phyloP scores from a whole-genome alignment of 208 protist species.

The Acanthamoeba royreba region DNA sequence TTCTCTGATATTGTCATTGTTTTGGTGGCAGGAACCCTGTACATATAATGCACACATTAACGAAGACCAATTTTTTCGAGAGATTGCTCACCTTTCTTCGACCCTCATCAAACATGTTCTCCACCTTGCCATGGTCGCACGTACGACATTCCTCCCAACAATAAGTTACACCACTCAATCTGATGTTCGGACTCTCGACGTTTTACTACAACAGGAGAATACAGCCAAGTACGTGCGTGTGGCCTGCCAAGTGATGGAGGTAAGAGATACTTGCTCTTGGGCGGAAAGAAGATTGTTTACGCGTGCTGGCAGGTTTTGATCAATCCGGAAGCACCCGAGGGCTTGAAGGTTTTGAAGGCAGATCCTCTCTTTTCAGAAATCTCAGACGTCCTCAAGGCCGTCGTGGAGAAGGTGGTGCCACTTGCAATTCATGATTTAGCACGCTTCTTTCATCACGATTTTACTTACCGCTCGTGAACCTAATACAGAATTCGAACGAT shows the following conservation, averaged over 20 bases:
- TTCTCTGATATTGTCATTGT: neutral
- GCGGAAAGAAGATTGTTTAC: neutral
- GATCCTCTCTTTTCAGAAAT: slow-evolving; percentile 6
- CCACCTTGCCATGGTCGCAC: slow-evolving; percentile 59
- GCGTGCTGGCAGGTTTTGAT: neutral
- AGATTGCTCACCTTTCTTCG: slow-evolving; percentile 56
- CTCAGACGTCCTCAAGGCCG: slow-evolving; percentile 2
- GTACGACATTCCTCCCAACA: neutral
- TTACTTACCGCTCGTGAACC: slow-evolving; percentile 1
- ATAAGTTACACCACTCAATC: neutral
- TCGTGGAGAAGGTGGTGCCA: neutral
- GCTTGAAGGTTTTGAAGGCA: neutral
- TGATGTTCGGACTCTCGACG: neutral
- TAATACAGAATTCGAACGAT: slow-evolving; percentile 16
- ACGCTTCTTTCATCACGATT: neutral
- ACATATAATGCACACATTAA: slow-evolving; percentile 39
- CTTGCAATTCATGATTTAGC: neutral
- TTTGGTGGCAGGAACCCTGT: slow-evolving; percentile 53
- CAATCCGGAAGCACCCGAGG: slow-evolving; percentile 4
- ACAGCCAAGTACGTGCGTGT: slow-evolving; percentile 54
- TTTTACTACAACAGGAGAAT: neutral
- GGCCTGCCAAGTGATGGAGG: slow-evolving; percentile 37
- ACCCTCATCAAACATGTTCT: slow-evolving; percentile 52
- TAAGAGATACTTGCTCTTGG: neutral
- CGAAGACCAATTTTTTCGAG: slow-evolving; percentile 69